Percentiles rank a stretch among this genome's conserved stretches.
phyloP scores from a whole-genome alignment of 495 filamentous ascomycete species.

The Aspergillus ellipticus region DNA sequence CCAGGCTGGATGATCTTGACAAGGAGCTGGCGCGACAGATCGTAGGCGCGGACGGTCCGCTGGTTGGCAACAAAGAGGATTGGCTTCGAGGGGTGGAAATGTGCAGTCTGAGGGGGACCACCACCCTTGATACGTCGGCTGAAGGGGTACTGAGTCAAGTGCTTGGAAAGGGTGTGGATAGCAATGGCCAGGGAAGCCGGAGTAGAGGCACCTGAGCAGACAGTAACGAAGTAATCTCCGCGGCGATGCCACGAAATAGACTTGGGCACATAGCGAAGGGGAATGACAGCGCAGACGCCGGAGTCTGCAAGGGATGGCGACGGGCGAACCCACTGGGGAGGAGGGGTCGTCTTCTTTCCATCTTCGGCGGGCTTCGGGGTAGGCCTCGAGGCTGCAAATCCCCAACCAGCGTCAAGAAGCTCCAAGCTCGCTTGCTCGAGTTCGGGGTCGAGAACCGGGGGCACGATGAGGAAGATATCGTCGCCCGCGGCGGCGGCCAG shows the following conservation, averaged over 20 bases:
- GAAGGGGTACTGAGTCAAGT: constrained; percentile 92
- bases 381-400: constrained; percentile 72
- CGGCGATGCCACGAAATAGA: constrained; percentile 92
- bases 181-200: constrained; percentile 69
- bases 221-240: constrained; percentile 91
- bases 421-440: constrained; percentile 69
- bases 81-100: constrained; percentile 90
- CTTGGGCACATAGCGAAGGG: constrained; percentile 79
- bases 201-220: constrained; percentile 71
- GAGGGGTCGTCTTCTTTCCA: constrained; percentile 63
- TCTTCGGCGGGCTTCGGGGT: constrained; percentile 53
- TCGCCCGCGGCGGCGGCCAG: constrained; percentile 82
- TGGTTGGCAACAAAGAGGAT: constrained; percentile 96
- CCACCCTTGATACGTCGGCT: constrained; percentile 67
- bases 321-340: constrained; percentile 81
- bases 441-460: constrained; percentile 66
- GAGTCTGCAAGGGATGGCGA: constrained; percentile 65
- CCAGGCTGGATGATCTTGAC: constrained; percentile 90
- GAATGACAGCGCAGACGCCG: constrained; percentile 72
- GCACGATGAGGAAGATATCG: constrained; percentile 77
- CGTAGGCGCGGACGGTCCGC: constrained; percentile 85
- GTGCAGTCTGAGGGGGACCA: constrained; percentile 81
- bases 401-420: constrained; percentile 81
- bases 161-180: constrained; percentile 93
- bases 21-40: constrained; percentile 82